These are phyloP conservation scores for Aspergillus bertholletiae DNA, from an alignment of 495 filamentous ascomycete genomes.

Conservation along the genomic window DNA sequence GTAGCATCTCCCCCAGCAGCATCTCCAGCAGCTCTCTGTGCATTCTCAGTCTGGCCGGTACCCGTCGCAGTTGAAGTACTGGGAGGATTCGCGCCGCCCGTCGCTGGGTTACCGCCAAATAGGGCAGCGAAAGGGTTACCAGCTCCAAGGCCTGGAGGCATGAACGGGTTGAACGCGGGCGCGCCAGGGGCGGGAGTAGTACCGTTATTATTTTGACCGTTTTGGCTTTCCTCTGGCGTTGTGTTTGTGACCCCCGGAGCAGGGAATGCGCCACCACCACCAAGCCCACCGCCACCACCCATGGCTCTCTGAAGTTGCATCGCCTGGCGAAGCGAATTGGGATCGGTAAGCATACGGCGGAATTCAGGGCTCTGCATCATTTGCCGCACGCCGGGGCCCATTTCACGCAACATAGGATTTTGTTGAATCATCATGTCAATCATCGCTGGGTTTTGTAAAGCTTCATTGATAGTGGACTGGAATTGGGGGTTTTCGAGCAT, in stretches of 20 bases:
- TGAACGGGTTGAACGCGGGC: constrained; percentile 37
- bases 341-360: constrained; percentile 93
- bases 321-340: constrained; percentile 73
- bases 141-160: constrained; percentile 37
- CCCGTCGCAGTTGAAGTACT: constrained; percentile 17
- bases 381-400: constrained; percentile 75
- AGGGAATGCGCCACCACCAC: constrained; percentile 62
- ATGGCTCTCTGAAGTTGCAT: constrained; percentile 73
- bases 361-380: constrained; percentile 84
- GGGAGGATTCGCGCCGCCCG: constrained; percentile 23
- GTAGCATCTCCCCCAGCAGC: constrained; percentile 23
- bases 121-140: constrained; percentile 74
- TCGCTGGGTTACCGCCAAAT: constrained; percentile 46
- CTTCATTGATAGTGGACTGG: constrained; percentile 82
- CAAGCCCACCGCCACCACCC: constrained; percentile 51
- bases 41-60: constrained; percentile 18
- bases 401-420: constrained; percentile 82
- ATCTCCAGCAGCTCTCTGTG: constrained; percentile 15
- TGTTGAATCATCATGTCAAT: constrained; percentile 88
- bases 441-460: constrained; percentile 86
- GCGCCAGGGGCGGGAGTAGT: constrained; percentile 12
- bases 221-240: constrained; percentile 42
- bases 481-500: constrained; percentile 87
- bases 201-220: constrained; percentile 33
- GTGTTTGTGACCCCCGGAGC: constrained; percentile 87